Evolutionary conservation across 2,329 filamentous ascomycete genomes (phyloP).

Genomic region (Penicillium decumbens): DNA sequence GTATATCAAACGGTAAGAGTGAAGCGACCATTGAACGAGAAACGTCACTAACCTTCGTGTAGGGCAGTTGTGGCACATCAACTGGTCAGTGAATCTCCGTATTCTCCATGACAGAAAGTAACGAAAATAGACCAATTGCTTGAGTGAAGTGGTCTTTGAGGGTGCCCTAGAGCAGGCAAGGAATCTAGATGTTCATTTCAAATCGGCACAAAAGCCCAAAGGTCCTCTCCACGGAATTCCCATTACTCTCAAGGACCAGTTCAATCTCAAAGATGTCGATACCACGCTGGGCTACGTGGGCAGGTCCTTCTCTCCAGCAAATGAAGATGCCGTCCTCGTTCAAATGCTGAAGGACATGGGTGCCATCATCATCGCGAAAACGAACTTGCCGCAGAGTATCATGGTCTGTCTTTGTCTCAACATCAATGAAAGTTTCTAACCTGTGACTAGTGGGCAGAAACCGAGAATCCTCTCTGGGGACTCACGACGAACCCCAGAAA

Average conservation of each 20-base stretch:
- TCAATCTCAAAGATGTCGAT: conserved; percentile 56
- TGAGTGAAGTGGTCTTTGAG: conserved; percentile 37
- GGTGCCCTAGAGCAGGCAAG: conserved; percentile 32
- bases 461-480: conserved; percentile 51
- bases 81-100: conserved; percentile 12
- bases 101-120: neutral
- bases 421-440: neutral
- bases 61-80: conserved; percentile 32
- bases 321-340: conserved; percentile 49
- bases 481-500: conserved; percentile 47
- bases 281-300: conserved; percentile 57
- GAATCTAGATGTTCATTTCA: conserved; percentile 27
- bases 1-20: conserved; percentile 34
- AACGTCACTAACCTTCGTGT: neutral
- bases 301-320: conserved; percentile 47
- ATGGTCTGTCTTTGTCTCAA: conserved; percentile 38
- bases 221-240: conserved; percentile 53
- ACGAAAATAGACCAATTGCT: conserved; percentile 31
- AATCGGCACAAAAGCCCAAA: conserved; percentile 38
- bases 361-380: conserved; percentile 52
- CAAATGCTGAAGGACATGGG: conserved; percentile 48
- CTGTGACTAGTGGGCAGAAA: conserved; percentile 48
- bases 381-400: conserved; percentile 50
- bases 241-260: conserved; percentile 58
- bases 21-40: neutral